Evolutionary conservation across 2,329 filamentous ascomycete species (phyloP).

Genomic region (Blumeria hordei): DNA sequence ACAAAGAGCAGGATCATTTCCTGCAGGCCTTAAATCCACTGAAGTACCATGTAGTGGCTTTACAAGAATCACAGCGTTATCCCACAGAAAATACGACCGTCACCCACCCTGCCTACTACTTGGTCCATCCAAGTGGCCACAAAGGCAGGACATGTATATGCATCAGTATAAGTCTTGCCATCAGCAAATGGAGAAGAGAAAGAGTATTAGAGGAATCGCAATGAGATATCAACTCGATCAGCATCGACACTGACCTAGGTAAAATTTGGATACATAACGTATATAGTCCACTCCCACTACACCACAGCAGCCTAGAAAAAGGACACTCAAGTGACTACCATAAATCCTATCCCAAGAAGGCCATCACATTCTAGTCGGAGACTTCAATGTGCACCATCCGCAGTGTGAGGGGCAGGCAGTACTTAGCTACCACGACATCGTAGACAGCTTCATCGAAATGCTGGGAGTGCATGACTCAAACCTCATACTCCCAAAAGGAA

Average conservation of each 20-base stretch:
- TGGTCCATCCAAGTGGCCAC: neutral
- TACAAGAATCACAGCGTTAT: neutral
- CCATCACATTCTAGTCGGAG: neutral
- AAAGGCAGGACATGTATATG: neutral
- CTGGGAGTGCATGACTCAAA: no score
- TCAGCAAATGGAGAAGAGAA: neutral
- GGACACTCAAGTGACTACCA: neutral
- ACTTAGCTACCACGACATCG: neutral
- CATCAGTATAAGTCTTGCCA: neutral
- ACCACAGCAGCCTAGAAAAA: neutral
- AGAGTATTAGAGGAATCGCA: neutral
- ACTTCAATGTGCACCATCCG: neutral
- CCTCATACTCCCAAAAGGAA: no score
- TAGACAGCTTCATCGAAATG: neutral
- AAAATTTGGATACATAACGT: neutral
- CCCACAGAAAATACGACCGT: no score
- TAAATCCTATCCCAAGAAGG: neutral
- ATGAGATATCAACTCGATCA: neutral
- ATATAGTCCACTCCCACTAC: neutral
- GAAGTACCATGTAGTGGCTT: neutral
- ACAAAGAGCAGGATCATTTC: neutral
- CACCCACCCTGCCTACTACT: neutral
- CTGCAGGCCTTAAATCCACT: neutral
- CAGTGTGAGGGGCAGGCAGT: neutral
- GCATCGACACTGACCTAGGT: neutral